Conservation (phyloP, 176 grass and related monocot species). For the Zea mays region Zm-B73-REFERENCE-NAM-5.0 NC_050099.1:168469001-168469500, state of each 20-base stretch:
- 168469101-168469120: neutral
- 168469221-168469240: neutral
- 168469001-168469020: too few species aligned
- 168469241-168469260: neutral
- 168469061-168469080: too few species aligned
- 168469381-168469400: neutral
- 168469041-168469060: too few species aligned
- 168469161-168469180: slow-evolving; percentile 6
- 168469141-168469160: neutral
- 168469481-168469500: neutral
- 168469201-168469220: neutral
- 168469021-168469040: too few species aligned
- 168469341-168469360: neutral
- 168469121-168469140: neutral
- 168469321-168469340: neutral
- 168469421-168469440: too few species aligned
- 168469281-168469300: neutral
- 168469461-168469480: neutral
- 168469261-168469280: neutral
- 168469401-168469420: too few species aligned
- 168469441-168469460: neutral
- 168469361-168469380: neutral
- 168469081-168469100: too few species aligned
- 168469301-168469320: slow-evolving; percentile 31
- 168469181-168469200: neutral